phyloP scores from a whole-genome alignment of 2,329 filamentous ascomycete species.

The Colletotrichum acutatum region DNA sequence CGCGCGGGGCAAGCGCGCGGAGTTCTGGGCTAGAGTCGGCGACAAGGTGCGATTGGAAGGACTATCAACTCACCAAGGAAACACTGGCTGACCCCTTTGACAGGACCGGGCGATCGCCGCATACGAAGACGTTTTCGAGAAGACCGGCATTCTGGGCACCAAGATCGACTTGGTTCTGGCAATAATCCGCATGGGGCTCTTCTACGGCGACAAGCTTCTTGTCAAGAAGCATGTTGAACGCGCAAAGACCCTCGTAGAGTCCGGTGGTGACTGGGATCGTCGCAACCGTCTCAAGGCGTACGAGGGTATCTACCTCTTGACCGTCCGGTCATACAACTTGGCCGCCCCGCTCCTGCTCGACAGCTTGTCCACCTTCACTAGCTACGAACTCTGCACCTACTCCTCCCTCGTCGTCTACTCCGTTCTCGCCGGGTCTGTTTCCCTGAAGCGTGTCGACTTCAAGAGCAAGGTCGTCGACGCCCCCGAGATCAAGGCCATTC shows the following conservation, averaged over 20 bases:
- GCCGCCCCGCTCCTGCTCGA: constrained; percentile 95
- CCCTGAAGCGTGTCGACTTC: constrained; percentile 96
- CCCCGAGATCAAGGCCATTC: constrained; percentile 96
- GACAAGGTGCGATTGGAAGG: constrained; percentile 78
- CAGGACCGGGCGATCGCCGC: constrained; percentile 94
- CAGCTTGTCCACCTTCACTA: constrained; percentile 97
- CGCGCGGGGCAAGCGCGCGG: constrained; percentile 91
- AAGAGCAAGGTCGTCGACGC: constrained; percentile 99
- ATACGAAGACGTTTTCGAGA: constrained; percentile 94
- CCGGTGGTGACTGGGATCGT: constrained; percentile 97
- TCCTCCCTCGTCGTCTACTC: constrained; percentile 95
- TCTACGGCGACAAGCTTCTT: constrained; percentile 92
- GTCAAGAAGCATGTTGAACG: constrained; percentile 96
- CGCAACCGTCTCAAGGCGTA: constrained; percentile 99
- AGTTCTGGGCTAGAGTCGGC: constrained; percentile 94
- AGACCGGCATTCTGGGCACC: constrained; percentile 94
- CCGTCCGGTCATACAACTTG: constrained; percentile 87
- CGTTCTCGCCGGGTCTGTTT: constrained; percentile 92
- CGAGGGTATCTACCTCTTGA: constrained; percentile 93
- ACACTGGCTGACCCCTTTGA: constrained; percentile 37
- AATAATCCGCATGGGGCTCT: constrained; percentile 94
- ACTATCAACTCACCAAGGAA: background rate
- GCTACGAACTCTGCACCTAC: constrained; percentile 98
- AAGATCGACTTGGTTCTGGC: constrained; percentile 98
- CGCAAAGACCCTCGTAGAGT: constrained; percentile 89